phyloP scores from a whole-genome alignment of 176 grass and related monocot genomes.

The Ananas comosus region DNA sequence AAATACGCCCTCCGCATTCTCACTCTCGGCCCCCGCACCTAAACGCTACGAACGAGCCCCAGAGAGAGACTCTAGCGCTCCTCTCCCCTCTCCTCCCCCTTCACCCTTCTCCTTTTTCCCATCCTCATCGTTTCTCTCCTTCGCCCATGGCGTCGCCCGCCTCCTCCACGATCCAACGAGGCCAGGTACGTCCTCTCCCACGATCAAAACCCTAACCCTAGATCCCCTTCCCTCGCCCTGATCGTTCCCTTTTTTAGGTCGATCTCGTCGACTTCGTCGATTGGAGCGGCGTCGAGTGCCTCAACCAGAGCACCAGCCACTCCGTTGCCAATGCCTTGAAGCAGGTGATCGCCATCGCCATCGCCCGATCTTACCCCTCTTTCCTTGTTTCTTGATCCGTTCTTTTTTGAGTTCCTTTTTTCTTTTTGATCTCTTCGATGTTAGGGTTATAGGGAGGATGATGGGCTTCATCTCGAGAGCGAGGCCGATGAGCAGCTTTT shows the following conservation, averaged over 20 bases:
- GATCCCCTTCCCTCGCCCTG: background rate
- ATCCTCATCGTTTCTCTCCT: background rate
- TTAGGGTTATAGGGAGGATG: constrained; percentile 74
- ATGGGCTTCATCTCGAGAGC: constrained; percentile 72
- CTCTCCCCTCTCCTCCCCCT: background rate
- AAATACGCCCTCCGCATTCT: background rate
- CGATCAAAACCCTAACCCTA: constrained; percentile 4
- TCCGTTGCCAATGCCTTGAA: constrained; percentile 65
- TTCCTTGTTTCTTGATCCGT: background rate
- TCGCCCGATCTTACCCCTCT: background rate
- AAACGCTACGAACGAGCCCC: background rate
- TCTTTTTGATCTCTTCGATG: background rate
- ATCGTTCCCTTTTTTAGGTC: constrained; percentile 38
- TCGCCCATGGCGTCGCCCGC: constrained; percentile 3
- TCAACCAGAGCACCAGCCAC: constrained; percentile 77
- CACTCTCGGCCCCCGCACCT: background rate
- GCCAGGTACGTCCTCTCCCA: background rate
- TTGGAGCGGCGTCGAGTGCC: constrained; percentile 96
- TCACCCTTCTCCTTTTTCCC: background rate
- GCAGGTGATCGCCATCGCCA: constrained; percentile 29
- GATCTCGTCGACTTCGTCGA: constrained; percentile 97
- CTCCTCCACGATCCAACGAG: background rate
- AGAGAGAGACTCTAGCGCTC: background rate
- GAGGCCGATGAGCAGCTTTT: constrained; percentile 83
- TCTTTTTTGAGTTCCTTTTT: background rate